Evolutionary conservation across 768 basidiomycete genomes (phyloP), one percentile per base, ranked within the genome.

Genomic region (Trametes villosa): DNA sequence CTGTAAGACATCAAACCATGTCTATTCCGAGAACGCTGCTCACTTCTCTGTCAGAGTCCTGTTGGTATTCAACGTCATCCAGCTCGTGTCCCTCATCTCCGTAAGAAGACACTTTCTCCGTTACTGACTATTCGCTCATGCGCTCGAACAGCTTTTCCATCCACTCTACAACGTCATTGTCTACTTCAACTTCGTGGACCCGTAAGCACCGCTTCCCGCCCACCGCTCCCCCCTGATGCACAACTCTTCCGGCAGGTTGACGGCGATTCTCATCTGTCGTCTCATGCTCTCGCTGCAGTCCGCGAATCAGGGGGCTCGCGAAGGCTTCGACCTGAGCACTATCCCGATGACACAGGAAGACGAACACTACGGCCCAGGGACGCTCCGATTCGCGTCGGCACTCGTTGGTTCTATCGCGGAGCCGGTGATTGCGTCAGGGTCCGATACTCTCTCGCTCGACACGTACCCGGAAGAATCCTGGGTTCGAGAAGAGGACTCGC

Each of bases 251-350:
- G 30, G 7, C 42, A 59, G 58, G 2, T 26, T 59, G 12, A 59
- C 58, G 2, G 33, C 51, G 3, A 47, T 59, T 36, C 46, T 59
- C 15, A 52, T 53, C 11, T 59, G 44, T 17, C 51, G 58, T 4
- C 48, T 59, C 34, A 42, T 59, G 13, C 44, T 59, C 2, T 44
- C n/a, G 13, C 53, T 55, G 17, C 53, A 55, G 12, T 20, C 53
- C 12, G 44, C 53, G 13, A 55, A 55, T 12, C n/a, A 36, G 33
- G n/a, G 11, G 4, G 27, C 27, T 26, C 4, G 11, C 5, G 36
- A 13, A 17, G 24, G 24, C 2, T 24, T 13, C 11, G 20, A 6
- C 4, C 24, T 26, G 4, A 13, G 45, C 9, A 6, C 45, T 2
- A 27, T 29, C 45, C 45, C 26, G 15, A 3, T n/a, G 27, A 30